phyloP scores from a whole-genome alignment of 257 asterid genomes.

The Gentiana straminea region DNA sequence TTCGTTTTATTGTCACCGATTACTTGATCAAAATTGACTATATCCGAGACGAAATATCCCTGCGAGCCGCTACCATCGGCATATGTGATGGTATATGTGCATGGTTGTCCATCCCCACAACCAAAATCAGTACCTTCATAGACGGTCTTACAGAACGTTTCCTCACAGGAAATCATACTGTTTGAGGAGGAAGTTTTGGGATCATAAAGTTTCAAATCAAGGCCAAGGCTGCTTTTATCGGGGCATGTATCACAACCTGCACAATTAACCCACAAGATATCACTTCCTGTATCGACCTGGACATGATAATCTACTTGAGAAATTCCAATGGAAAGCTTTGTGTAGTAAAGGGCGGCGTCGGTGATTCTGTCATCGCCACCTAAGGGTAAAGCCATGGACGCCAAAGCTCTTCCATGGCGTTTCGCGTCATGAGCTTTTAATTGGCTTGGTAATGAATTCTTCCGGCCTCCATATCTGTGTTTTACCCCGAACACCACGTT shows the following conservation, averaged over 20 bases:
- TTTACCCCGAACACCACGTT: constrained; percentile 17
- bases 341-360: constrained; percentile 41
- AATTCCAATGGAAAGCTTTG: constrained; percentile 61
- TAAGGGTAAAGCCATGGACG: constrained; percentile 11
- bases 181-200: constrained; percentile 12
- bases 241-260: constrained; percentile 53
- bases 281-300: constrained; percentile 79
- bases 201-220: constrained; percentile 5
- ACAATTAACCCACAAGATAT: constrained; percentile 66
- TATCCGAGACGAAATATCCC: constrained; percentile 16
- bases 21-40: constrained; percentile 11
- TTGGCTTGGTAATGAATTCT: constrained; percentile 4
- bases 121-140: constrained; percentile 1
- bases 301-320: constrained; percentile 55
- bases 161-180: constrained; percentile 12
- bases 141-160: constrained; percentile 4
- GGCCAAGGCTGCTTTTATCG: constrained; percentile 41
- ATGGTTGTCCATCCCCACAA: constrained; percentile 10
- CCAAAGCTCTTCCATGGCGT: constrained; percentile 14
- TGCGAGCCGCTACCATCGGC: constrained; percentile 13
- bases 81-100: constrained; percentile 11
- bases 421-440: constrained; percentile 13
- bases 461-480: constrained; percentile 16
- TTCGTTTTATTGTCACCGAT: constrained; percentile 9
- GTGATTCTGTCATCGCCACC: constrained; percentile 18